A percentile compares a stretch with the other conserved stretches of the same genome.
Conservation (phyloP, 345 rosid genomes). For the Noccaea bulbosa region DNA sequence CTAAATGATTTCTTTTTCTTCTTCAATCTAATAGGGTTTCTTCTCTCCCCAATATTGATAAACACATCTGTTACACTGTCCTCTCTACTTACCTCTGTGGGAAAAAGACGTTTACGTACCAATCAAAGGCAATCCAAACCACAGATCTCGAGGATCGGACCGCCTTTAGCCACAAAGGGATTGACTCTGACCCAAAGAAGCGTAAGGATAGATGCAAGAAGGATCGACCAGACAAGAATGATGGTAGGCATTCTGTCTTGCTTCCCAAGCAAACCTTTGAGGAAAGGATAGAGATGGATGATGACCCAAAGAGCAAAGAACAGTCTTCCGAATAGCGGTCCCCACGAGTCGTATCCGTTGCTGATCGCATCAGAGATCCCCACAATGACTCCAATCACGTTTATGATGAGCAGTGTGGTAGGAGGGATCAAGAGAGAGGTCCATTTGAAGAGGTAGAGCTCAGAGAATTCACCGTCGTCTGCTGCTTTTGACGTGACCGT, state of each 20-base stretch:
- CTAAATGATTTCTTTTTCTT: slow-evolving; percentile 10
- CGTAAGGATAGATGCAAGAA: slow-evolving; percentile 71
- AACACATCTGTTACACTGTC: slow-evolving; percentile 25
- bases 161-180: slow-evolving; percentile 60
- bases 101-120: slow-evolving; percentile 1
- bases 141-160: slow-evolving; percentile 64
- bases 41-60: slow-evolving; percentile 10
- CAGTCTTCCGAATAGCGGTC: slow-evolving; percentile 65
- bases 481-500: slow-evolving; percentile 68
- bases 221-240: slow-evolving; percentile 71
- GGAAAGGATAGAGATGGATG: slow-evolving; percentile 70
- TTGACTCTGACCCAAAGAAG: slow-evolving; percentile 68
- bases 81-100: slow-evolving; percentile 40
- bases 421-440: slow-evolving; percentile 69
- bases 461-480: slow-evolving; percentile 58
- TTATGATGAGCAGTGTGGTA: slow-evolving; percentile 61
- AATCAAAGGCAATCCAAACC: slow-evolving; percentile 64
- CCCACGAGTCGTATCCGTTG: slow-evolving; percentile 74
- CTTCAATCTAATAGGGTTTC: slow-evolving; percentile 19
- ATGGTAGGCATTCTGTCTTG: slow-evolving; percentile 67
- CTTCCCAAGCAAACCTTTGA: slow-evolving; percentile 63
- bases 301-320: slow-evolving; percentile 79
- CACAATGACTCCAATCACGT: slow-evolving; percentile 61
- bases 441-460: slow-evolving; percentile 64
- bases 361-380: slow-evolving; percentile 68